Evolutionary conservation across 257 asterid species (phyloP), one percentile per base, ranked within the genome.

Genomic region (Prunella vulgaris): DNA sequence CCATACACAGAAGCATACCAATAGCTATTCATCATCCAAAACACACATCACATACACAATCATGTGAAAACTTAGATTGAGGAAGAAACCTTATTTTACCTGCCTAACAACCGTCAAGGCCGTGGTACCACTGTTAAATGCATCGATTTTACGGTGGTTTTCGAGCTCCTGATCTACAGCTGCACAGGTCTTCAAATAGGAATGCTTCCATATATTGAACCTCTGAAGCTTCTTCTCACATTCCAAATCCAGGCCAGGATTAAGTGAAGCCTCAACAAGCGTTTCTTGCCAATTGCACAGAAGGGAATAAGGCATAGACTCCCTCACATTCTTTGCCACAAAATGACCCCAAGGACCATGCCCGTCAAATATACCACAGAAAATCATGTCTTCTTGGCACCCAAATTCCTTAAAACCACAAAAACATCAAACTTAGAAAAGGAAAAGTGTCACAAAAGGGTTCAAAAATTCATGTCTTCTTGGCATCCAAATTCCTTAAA

Each of bases 291-390:
- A 94, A 76, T 76, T 77, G 71, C 90, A 78, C 44, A 87, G 88
- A 63, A 93, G 90, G 52, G 90, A 79, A 14, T 88, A 72, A 9
- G 90, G 87, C 83, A 93, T 76, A 14, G 92, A 85, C 71, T 90
- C 96, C 70, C 98, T 79, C 25, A 93, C 96, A 25, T 64, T 76
- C 83, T 93, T 93, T 4, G 99, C 85, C 80, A 93, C 97, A 77
- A 76, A 85, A 83, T 93, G 95, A 30, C 98, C 98, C 98, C 99
- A 93, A 14, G 89, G 90, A 46, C 99, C 99, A 65, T 93, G 99
- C 44, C 99, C 99, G 17, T 93, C 99, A 68, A 93, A 93, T 78
- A 93, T 82, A 77, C 99, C 99, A 76, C 99, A 94, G 66, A 91
- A 94, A 15, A 83, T 66, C 98, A 89, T 91, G 59, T 91, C 99